Evolutionary conservation across 164 flowering plant species (phyloP), one percentile per base, ranked within the genome.

Genomic region (Annona squamosa): DNA sequence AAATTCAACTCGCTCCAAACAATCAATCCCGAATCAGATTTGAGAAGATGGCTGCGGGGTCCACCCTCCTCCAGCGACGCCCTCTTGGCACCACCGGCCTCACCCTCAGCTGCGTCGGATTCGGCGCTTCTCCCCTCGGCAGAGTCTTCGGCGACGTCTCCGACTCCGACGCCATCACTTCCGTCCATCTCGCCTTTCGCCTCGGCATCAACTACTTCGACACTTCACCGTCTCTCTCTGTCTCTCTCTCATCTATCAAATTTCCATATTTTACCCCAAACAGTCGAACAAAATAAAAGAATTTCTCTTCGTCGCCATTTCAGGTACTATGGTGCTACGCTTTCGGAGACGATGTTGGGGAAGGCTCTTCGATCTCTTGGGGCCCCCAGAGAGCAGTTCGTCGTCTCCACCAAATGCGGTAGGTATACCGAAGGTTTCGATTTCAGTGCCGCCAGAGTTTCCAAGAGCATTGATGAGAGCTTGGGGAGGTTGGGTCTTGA

Each of bases 71-170:
- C 62, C 88, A 88, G 76, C 84, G 74, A 10, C 82, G 97, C 41
- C 84, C 80, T 43, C 84, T 95, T 1, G 98, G 99, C 26, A 86
- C 81, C 68, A 91, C 99, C 3, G 97, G 94, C 16, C 90, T 95
- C 43, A 86, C 82, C 56, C 79, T 91, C 57, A 95, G 99, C 81
- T 84, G 75, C 72, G 87, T 95, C 26, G 98, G 98, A 41, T 95
- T 95, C 79, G 99, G 99, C 47, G 99, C 99, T 2, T 93, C 99
- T 6, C 98, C 99, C 3, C 90, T 95, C 46, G 99, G 99, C 73
- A 85, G 78, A 42, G 97, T 89, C 76, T 93, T 91, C 80, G 97
- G 98, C 42, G 75, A 74, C 18, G 92, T 93, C 65, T 75, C 97
- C 6, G 90, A 89, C 59, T 77, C 80, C 19, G 93, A 88, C 66